phyloP scores from a whole-genome alignment of 2,329 filamentous ascomycete genomes.

The Microcera coccophila region DNA sequence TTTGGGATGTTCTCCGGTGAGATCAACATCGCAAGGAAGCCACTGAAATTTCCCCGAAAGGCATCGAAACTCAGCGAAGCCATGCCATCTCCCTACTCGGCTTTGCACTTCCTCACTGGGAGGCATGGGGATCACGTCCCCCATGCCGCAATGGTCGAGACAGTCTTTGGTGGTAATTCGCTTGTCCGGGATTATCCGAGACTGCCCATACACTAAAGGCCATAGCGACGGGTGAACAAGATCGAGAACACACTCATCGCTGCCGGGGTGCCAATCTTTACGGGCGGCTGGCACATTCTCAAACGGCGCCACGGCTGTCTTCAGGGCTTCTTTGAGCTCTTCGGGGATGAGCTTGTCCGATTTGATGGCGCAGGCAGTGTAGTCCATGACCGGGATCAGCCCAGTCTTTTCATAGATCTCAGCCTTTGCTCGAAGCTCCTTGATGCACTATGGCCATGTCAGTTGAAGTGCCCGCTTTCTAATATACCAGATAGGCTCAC shows the following conservation, averaged over 20 bases:
- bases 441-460: conserved; percentile 25
- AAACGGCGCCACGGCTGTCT: conserved; percentile 41
- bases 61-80: neutral
- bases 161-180: conserved; percentile 36
- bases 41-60: conserved; percentile 38
- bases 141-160: conserved; percentile 33
- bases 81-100: neutral
- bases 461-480: neutral
- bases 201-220: conserved; percentile 53
- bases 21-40: conserved; percentile 49
- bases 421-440: conserved; percentile 33
- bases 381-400: conserved; percentile 34
- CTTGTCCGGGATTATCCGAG: conserved; percentile 30
- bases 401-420: conserved; percentile 31
- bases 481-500: conserved; percentile 14
- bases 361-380: conserved; percentile 32
- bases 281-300: conserved; percentile 46
- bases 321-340: conserved; percentile 36
- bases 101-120: neutral
- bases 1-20: conserved; percentile 33
- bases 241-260: conserved; percentile 54
- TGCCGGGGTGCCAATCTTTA: conserved; percentile 61
- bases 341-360: conserved; percentile 30
- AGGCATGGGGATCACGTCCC: conserved; percentile 24
- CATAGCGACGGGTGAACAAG: conserved; percentile 62